phyloP scores from a whole-genome alignment of 2,329 filamentous ascomycete species.

The Bretziella fagacearum region DNA sequence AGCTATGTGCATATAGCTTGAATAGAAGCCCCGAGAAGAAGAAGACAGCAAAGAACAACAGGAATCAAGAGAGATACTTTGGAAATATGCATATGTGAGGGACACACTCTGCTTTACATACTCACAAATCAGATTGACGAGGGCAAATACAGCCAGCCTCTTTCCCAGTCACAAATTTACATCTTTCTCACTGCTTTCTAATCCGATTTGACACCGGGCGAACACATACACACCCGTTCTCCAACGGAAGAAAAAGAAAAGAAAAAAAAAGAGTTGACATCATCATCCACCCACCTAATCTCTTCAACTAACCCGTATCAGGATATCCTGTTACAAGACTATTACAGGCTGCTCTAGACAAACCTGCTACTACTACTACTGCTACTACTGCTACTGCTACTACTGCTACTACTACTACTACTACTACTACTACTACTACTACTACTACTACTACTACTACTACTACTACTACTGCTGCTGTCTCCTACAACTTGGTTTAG shows the following conservation, averaged over 20 bases:
- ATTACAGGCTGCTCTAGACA: no score
- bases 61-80: neutral
- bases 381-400: no score
- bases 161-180: neutral
- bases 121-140: neutral
- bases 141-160: neutral
- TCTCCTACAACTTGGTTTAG: no score
- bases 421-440: no score
- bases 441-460: no score
- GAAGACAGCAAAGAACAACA: neutral
- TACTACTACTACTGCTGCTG: no score
- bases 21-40: neutral
- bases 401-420: no score
- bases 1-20: no score
- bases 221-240: neutral
- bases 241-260: no score
- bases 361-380: no score
- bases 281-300: neutral
- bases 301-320: no score
- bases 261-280: neutral
- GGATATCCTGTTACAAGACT: no score
- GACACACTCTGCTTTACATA: slow-evolving; percentile 3
- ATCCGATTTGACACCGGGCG: neutral
- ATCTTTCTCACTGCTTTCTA: neutral
- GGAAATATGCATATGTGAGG: neutral